phyloP scores from a whole-genome alignment of 2,329 filamentous ascomycete species.

The Magnaporthiopsis incrustans region DNA sequence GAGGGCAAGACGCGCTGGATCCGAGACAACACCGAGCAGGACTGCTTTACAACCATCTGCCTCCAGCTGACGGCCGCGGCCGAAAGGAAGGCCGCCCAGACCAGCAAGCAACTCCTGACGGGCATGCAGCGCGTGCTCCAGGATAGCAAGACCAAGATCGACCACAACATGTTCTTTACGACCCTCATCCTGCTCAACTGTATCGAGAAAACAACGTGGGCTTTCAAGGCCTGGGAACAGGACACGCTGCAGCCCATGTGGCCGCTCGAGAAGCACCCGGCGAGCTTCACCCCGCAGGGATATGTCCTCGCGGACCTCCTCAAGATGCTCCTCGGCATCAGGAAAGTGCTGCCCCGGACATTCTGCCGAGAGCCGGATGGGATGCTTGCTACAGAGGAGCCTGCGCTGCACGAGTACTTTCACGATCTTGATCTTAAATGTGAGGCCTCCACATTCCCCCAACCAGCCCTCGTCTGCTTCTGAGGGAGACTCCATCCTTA shows the following conservation, averaged over 20 bases:
- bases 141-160: constrained; percentile 51
- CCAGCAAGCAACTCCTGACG: constrained; percentile 49
- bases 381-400: constrained; percentile 37
- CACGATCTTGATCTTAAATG: constrained; percentile 48
- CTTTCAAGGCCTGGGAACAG: constrained; percentile 61
- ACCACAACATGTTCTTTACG: constrained; percentile 54
- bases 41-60: constrained; percentile 53
- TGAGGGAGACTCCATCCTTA: neutral
- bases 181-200: constrained; percentile 57
- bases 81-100: constrained; percentile 53
- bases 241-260: constrained; percentile 50
- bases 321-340: constrained; percentile 53
- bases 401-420: constrained; percentile 43
- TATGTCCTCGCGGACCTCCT: constrained; percentile 50
- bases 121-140: constrained; percentile 54
- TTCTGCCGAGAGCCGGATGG: constrained; percentile 34
- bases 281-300: constrained; percentile 50
- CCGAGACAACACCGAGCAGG: constrained; percentile 44
- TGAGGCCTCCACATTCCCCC: constrained; percentile 30
- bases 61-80: constrained; percentile 58
- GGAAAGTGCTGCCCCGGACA: constrained; percentile 50
- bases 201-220: constrained; percentile 61
- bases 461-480: neutral
- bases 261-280: constrained; percentile 52
- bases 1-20: constrained; percentile 29